Evolutionary conservation across 495 filamentous ascomycete genomes (phyloP), one percentile per base, ranked within the genome.

Genomic region (Aspergillus wentii): DNA sequence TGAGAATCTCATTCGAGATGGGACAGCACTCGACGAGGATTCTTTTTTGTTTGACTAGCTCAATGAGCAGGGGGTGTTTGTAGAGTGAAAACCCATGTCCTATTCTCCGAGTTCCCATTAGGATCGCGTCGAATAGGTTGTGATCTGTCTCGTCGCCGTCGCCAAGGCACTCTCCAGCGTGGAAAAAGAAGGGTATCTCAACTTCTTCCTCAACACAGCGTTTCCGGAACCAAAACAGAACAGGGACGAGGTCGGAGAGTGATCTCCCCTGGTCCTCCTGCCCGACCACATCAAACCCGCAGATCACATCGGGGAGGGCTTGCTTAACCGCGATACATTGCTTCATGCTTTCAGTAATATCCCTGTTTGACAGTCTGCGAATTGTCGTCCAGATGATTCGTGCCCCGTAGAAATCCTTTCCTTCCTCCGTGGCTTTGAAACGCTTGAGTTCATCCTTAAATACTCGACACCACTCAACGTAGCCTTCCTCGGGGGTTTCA

Each of bases 151-250:
- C 68, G 48, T 77, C 80, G 10, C 86, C 88, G 46, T 89, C 82
- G 11, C 86, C 86, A 1, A 90, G 74, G 26, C 74, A 82, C 56
- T 94, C 88, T 19, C 90, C 92, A 2, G 90, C 92, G 51, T 94
- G 89, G 59, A 98, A 90, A 68, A 91, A 92, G 63, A 95, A 94
- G 3, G 92, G 92, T n/a, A 98, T 82, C 16, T 92, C 78, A 19
- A 95, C 72, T 6, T 72, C 79, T 54, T 88, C 80, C 50, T 85
- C 75, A 8, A 75, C 74, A 54, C 90, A 96, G 35, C 77, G 75
- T 52, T 91, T 91, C 23, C 79, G 79, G 69, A 97, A 96, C 86
- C 86, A 95, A 51, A 96, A 88, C 1, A 97, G 62, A 36, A 94
- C 75, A 0, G 90, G 88, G 0, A 88, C 73, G 2, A 94, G 66